A percentile compares a stretch with the other conserved stretches of the same genome.
These are phyloP conservation scores for Colletotrichum gigasporum DNA, from an alignment of 2,329 filamentous ascomycete species.

Conservation along the genomic window DNA sequence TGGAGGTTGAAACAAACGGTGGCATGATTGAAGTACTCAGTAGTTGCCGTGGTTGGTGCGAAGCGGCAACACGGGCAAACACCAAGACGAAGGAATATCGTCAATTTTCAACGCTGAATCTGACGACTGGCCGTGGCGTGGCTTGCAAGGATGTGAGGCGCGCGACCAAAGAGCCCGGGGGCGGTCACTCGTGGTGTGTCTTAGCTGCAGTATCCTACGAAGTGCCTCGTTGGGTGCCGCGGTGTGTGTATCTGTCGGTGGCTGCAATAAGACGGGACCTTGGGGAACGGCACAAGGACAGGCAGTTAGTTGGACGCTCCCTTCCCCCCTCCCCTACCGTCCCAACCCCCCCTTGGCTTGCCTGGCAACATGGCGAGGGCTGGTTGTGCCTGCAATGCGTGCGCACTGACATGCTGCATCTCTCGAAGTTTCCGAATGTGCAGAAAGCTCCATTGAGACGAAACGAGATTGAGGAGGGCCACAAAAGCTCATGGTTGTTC, in stretches of 20 bases:
- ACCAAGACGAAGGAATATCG: neutral
- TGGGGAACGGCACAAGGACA: conserved; percentile 9
- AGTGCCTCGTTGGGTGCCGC: conserved; percentile 10
- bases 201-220: no score
- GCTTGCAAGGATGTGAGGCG: conserved; percentile 18
- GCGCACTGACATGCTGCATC: conserved; percentile 24
- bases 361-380: neutral
- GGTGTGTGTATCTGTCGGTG: neutral
- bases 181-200: no score
- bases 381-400: conserved; percentile 23
- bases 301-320: neutral
- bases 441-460: conserved; percentile 2
- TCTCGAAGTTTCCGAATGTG: conserved; percentile 14
- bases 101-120: conserved; percentile 11
- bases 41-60: neutral
- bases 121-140: neutral
- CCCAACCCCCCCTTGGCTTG: neutral
- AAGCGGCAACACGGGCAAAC: neutral
- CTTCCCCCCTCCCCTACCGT: neutral
- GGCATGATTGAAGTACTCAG: no score
- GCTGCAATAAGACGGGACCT: neutral
- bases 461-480: neutral
- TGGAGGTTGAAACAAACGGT: no score
- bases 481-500: neutral
- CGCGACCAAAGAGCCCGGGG: neutral